Evolutionary conservation across 1,284 basidiomycete species (phyloP).

Genomic region (Mycena sp.): DNA sequence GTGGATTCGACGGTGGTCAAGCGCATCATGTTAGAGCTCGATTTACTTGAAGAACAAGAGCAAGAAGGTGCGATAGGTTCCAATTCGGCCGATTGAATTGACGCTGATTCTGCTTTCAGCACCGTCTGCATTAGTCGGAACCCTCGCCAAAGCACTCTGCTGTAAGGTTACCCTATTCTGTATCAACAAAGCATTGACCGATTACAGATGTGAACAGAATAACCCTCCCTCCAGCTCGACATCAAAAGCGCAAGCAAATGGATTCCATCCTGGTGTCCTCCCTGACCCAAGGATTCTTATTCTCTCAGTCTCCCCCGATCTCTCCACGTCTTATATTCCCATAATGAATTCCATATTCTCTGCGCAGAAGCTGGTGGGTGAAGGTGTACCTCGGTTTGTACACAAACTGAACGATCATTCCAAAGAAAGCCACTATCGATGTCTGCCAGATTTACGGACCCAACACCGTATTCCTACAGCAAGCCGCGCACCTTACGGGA

Average conservation of each 20-base stretch:
- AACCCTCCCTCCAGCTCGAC: slow-evolving; percentile 53
- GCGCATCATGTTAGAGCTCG: slow-evolving; percentile 70
- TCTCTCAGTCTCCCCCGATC: slow-evolving; percentile 91
- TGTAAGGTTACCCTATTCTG: slow-evolving; percentile 79
- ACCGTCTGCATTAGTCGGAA: slow-evolving; percentile 84
- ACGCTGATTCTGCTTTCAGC: slow-evolving; percentile 44
- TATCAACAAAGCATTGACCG: neutral
- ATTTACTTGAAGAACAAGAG: slow-evolving; percentile 55
- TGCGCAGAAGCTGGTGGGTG: slow-evolving; percentile 90
- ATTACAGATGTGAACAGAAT: slow-evolving; percentile 85
- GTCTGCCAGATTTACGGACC: slow-evolving; percentile 92
- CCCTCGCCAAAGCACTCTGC: slow-evolving; percentile 89
- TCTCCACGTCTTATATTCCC: slow-evolving; percentile 91
- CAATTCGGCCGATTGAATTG: slow-evolving; percentile 14
- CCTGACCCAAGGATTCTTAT: slow-evolving; percentile 89
- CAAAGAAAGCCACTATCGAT: slow-evolving; percentile 93
- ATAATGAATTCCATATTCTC: slow-evolving; percentile 99
- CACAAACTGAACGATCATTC: slow-evolving; percentile 6
- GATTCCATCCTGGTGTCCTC: slow-evolving; percentile 52
- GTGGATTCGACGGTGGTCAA: slow-evolving; percentile 75
- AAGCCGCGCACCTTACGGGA: slow-evolving; percentile 94
- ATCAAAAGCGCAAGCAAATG: slow-evolving; percentile 40
- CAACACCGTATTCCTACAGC: slow-evolving; percentile 96
- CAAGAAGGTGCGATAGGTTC: slow-evolving; percentile 56
- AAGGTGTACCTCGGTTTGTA: neutral